phyloP scores from a whole-genome alignment of 2,329 filamentous ascomycete genomes.

The Myriosclerotinia duriaeana region DNA sequence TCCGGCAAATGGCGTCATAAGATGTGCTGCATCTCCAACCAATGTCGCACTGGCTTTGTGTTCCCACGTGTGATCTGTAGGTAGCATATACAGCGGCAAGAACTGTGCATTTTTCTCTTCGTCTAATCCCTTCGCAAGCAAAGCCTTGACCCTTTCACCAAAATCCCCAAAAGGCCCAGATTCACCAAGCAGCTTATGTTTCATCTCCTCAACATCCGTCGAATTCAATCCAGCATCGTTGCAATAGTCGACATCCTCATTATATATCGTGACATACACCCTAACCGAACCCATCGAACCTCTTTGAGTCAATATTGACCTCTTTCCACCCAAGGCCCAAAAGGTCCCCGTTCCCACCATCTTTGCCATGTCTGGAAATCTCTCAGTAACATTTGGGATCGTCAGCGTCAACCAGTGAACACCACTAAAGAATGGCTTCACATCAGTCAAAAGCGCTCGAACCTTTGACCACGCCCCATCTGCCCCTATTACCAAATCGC shows the following conservation, averaged over 20 bases:
- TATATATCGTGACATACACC: constrained; percentile 28
- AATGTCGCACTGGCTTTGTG: constrained; percentile 45
- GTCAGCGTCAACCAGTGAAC: constrained; percentile 29
- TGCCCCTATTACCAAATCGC: constrained; percentile 48
- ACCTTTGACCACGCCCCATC: constrained; percentile 45
- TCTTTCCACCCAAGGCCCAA: constrained; percentile 18
- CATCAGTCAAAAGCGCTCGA: constrained; percentile 37
- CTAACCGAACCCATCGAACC: constrained; percentile 24
- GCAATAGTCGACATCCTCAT: constrained; percentile 14
- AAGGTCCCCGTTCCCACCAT: constrained; percentile 28
- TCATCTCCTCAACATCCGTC: constrained; percentile 6
- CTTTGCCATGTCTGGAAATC: constrained; percentile 22
- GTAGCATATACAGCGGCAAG: constrained; percentile 25
- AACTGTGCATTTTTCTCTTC: constrained; percentile 13
- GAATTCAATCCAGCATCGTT: constrained; percentile 6
- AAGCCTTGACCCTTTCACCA: constrained; percentile 12
- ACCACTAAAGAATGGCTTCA: constrained; percentile 30
- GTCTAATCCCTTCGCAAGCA: constrained; percentile 19
- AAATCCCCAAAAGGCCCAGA: constrained; percentile 12
- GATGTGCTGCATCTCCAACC: constrained; percentile 52
- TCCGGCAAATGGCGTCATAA: constrained; percentile 50
- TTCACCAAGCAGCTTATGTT: constrained; percentile 20
- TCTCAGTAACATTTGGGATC: constrained; percentile 23
- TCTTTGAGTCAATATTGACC: constrained; percentile 27
- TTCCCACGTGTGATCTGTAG: constrained; percentile 27